phyloP scores from a whole-genome alignment of 495 filamentous ascomycete species.

The Aspergillus cavernicola region DNA sequence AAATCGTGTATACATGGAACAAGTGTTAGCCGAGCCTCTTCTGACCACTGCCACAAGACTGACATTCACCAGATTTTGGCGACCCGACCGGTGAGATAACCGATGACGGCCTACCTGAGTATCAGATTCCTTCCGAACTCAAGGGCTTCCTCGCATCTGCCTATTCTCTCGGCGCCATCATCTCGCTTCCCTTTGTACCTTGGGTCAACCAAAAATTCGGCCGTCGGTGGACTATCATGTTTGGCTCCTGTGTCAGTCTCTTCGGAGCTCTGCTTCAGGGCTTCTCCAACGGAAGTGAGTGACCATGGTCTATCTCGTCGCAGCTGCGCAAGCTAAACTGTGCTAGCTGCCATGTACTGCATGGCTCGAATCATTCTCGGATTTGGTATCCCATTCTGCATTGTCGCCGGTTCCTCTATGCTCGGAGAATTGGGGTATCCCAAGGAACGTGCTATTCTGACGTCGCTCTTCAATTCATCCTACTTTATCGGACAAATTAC shows the following conservation, averaged over 20 bases:
- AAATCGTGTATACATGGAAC: conserved; percentile 57
- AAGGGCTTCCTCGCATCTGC: conserved; percentile 28
- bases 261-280: conserved; percentile 56
- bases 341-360: conserved; percentile 57
- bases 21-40: conserved; percentile 40
- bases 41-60: neutral
- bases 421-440: conserved; percentile 66
- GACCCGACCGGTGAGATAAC: conserved; percentile 22
- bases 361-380: conserved; percentile 62
- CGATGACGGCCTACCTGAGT: conserved; percentile 16
- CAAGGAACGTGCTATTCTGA: conserved; percentile 61
- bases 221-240: conserved; percentile 55
- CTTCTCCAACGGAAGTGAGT: conserved; percentile 26
- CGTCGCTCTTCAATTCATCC: conserved; percentile 62
- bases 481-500: conserved; percentile 62
- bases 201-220: conserved; percentile 53
- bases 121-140: conserved; percentile 21
- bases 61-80: conserved; percentile 30
- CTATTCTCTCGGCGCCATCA: conserved; percentile 43
- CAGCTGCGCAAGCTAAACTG: conserved; percentile 18
- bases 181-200: conserved; percentile 58
- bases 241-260: conserved; percentile 56
- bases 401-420: conserved; percentile 59
- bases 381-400: conserved; percentile 62
- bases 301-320: neutral